These are phyloP conservation scores for Tylopilus sp. DNA, from an alignment of 768 basidiomycete species.

Conservation along the genomic window DNA sequence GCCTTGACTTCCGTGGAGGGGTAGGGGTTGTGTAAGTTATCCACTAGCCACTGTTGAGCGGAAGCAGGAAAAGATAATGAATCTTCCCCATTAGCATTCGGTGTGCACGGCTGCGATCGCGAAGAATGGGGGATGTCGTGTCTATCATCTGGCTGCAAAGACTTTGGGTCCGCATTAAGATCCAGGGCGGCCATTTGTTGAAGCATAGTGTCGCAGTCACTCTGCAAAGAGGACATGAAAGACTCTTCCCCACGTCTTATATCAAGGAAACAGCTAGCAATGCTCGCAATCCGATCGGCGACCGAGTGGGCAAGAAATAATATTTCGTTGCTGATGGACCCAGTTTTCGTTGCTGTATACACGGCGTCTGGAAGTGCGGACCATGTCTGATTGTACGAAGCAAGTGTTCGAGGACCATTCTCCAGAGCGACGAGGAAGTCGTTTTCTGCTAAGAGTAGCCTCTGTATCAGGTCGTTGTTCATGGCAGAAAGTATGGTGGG, in stretches of 20 bases:
- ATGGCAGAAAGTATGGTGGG: no score
- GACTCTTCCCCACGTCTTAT: not conserved
- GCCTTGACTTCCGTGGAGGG: slow-evolving; percentile 34
- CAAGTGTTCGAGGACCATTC: not conserved
- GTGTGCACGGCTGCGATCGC: no score
- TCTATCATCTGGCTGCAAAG: not conserved
- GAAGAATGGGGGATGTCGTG: no score
- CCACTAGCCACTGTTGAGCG: slow-evolving; percentile 41
- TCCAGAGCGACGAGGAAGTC: not conserved
- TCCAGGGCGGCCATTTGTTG: not conserved
- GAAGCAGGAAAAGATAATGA: not conserved
- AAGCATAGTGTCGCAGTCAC: slow-evolving; percentile 8
- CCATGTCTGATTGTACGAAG: slow-evolving; percentile 1
- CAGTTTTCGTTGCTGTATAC: not conserved
- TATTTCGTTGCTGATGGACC: not conserved
- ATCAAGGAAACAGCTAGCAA: slow-evolving; percentile 8
- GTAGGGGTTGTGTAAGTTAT: slow-evolving; percentile 52
- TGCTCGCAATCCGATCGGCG: not conserved
- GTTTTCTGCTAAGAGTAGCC: not conserved
- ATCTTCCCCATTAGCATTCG: fast-evolving
- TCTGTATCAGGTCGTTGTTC: slow-evolving; percentile 1
- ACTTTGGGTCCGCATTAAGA: not conserved
- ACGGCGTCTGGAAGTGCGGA: not conserved
- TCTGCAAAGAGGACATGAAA: not conserved
- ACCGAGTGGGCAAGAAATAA: not conserved